Evolutionary conservation across 108 stramenopile species (phyloP), one percentile per base, ranked within the genome.

Genomic region (Fragilaria crotonensis): DNA sequence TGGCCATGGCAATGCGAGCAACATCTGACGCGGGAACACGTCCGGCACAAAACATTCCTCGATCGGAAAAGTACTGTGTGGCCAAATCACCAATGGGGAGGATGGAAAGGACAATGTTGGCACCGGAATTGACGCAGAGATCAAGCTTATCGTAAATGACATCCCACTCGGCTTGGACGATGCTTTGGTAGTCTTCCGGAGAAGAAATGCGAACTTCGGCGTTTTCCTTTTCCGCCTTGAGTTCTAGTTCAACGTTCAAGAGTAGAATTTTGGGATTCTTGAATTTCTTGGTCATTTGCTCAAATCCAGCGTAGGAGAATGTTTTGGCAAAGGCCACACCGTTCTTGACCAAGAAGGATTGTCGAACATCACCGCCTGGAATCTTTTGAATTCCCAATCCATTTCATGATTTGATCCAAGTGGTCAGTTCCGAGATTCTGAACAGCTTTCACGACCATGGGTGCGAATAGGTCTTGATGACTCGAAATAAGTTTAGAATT

Each of bases 41-140:
- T 44, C 97, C 84, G 28, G 96, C 95, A 30, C 95, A 95, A 28
- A 95, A 88, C 3, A 96, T 76, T 45, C 87, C 66, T 63, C 92
- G 87, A 66, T 97, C 96, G 30, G 98, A 71, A 30, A 99, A 77
- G 21, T 98, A 73, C 59, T 98, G 96, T 68, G 97, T 98, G 51
- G 97, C 97, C 70, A 98, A 97, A 66, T 99, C 99, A 71, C 98
- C 99, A 64, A 99, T 97, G 33, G 97, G 97, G 97, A 97, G 98
- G 76, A 98, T 97, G 78, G 97, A 97, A 71, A 96, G 83, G 57
- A 95, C 93, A 29, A 94, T 51, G 63, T 97, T 99, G 63, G 98
- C 96, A 21, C 98, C 98, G 63, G 76, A 78, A 63, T 41, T 41
- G 7, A 41, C 11, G 7, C 7, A 11, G 7, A 11, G 7, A 41